Conservation (phyloP, 106 monocot species). For the Dendrobium chrysotoxum region DNA sequence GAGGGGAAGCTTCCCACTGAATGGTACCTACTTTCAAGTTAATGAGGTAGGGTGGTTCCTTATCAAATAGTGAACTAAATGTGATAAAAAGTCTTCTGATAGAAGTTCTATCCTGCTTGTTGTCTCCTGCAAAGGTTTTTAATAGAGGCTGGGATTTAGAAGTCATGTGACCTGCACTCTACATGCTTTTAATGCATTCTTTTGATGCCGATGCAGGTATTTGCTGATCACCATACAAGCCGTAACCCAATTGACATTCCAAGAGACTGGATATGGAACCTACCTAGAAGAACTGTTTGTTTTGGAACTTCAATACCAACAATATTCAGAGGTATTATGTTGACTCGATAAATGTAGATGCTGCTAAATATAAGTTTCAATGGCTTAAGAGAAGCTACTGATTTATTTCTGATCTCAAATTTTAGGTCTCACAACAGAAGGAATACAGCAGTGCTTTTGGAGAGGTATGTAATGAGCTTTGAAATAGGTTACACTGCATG, state of each 20-base stretch:
- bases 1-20: conserved; percentile 30
- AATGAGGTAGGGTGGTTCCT: conserved; percentile 14
- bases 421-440: conserved; percentile 25
- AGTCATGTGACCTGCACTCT: not conserved
- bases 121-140: not conserved
- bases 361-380: not conserved
- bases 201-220: conserved; percentile 30
- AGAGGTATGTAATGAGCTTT: conserved; percentile 22
- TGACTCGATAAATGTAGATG: not conserved
- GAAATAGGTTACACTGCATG: not conserved
- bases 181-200: not conserved
- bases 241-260: conserved; percentile 39
- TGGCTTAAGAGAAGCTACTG: not conserved
- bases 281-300: conserved; percentile 47
- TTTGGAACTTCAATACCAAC: conserved; percentile 32
- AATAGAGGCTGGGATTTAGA: not conserved
- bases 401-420: conserved; percentile 1
- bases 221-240: conserved; percentile 58
- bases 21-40: conserved; percentile 33
- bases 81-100: not conserved
- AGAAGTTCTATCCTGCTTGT: not conserved
- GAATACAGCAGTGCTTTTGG: conserved; percentile 28
- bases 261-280: conserved; percentile 44
- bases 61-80: not conserved
- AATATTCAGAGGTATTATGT: conserved; percentile 44